phyloP scores from a whole-genome alignment of 257 asterid genomes.

The Apocynum venetum region DNA sequence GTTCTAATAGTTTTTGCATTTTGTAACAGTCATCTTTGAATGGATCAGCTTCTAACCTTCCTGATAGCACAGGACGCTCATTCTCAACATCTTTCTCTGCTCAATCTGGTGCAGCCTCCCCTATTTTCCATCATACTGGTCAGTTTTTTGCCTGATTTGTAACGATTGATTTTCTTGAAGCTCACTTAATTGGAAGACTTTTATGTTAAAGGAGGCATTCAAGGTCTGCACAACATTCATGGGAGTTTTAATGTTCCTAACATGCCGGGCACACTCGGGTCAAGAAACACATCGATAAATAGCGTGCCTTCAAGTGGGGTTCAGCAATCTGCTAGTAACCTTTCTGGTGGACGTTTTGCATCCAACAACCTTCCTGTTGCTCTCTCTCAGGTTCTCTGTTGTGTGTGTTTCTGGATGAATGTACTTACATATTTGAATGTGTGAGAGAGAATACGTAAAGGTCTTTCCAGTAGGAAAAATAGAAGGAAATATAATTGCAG shows the following conservation, averaged over 20 bases:
- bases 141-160: slow-evolving; percentile 31
- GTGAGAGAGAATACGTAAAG: neutral
- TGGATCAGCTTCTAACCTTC: slow-evolving; percentile 82
- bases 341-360: slow-evolving; percentile 82
- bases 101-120: slow-evolving; percentile 92
- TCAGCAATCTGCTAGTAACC: slow-evolving; percentile 77
- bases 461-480: neutral
- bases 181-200: slow-evolving; percentile 20
- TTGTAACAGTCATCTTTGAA: slow-evolving; percentile 74
- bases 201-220: slow-evolving; percentile 66
- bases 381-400: slow-evolving; percentile 66
- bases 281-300: slow-evolving; percentile 72
- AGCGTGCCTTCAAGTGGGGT: slow-evolving; percentile 84
- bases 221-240: slow-evolving; percentile 86
- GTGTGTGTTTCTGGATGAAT: slow-evolving; percentile 11
- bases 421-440: neutral
- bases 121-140: slow-evolving; percentile 83
- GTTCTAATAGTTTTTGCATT: slow-evolving; percentile 7
- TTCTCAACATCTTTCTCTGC: slow-evolving; percentile 79
- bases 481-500: neutral
- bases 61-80: slow-evolving; percentile 84
- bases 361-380: slow-evolving; percentile 80
- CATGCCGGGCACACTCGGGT: slow-evolving; percentile 86
- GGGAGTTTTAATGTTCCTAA: slow-evolving; percentile 82
- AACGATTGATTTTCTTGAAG: neutral